Base-by-base conservation (phyloP, 768 basidiomycete species). In the Rhodotorula graminis region DNA sequence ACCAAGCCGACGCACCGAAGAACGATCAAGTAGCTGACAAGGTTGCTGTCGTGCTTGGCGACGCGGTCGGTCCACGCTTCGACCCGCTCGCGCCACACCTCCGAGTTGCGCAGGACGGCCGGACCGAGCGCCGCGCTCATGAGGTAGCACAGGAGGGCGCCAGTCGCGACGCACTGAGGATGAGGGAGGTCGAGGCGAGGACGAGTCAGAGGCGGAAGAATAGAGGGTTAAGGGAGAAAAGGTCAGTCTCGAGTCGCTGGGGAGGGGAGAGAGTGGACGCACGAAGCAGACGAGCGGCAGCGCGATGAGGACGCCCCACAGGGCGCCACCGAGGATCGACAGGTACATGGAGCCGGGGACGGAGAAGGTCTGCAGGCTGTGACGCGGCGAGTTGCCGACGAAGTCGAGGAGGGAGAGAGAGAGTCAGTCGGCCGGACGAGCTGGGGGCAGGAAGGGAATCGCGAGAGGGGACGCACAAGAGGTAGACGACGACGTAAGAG, bases 21-120 rank as follows among this genome's bases (percentile, higher is more conserved):
- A n/a, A 98, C 87, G 80, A 98, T 90, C 76, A 97, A 87, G 81
- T 94, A 97, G 21, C 91, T 91, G 57, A 96, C 85, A 78, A 96
- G 84, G 82, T 93, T 93, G 76, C 88, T 88, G 72, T 87, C 89
- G 81, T 92, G 90, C 7, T 86, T 85, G 72, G 84, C 84, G 58
- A 98, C 89, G 82, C 89, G 92, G 33, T 83, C 84, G 5, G 87
- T 85, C 91, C 92, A 95, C 58, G 84, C 86, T 79, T 93, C 92
- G 52, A 97, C 85, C 37, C 87, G 84, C 29, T 87, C 85, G 77
- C 90, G 89, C 87, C 91, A 95, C 75, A 87, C 88, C 10, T 93
- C 92, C 57, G 95, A 83, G 25, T 90, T 87, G 67, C 94, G 88
- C 67, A 97, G 88, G 40, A 98, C 85, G 0, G 94, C 93, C 16